These are phyloP conservation scores for Aspergillus nanangensis DNA, from an alignment of 495 filamentous ascomycete genomes.

Conservation along the genomic window DNA sequence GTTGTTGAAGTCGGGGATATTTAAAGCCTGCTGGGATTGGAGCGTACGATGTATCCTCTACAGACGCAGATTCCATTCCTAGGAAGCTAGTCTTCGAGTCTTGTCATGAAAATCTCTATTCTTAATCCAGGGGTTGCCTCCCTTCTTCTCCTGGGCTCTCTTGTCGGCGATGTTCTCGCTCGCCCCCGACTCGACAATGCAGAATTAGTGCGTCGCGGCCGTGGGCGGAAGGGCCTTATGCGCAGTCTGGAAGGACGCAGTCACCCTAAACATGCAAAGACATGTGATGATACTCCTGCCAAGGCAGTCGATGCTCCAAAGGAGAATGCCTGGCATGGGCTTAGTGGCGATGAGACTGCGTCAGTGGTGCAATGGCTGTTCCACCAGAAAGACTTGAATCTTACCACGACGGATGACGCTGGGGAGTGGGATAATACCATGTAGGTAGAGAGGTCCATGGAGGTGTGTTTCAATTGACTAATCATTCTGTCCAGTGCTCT, in stretches of 20 bases:
- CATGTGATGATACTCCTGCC: slow-evolving; percentile 6
- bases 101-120: slow-evolving; percentile 11
- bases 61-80: too few relatives aligned
- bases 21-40: too few relatives aligned
- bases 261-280: not conserved
- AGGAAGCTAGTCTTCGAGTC: too few relatives aligned
- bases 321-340: slow-evolving; percentile 11
- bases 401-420: slow-evolving; percentile 7
- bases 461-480: not conserved
- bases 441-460: not conserved
- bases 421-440: slow-evolving; percentile 16
- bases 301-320: slow-evolving; percentile 11
- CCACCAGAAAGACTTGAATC: slow-evolving; percentile 9
- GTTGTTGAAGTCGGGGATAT: too few relatives aligned
- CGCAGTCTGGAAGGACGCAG: slow-evolving; percentile 6
- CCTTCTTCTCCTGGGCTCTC: slow-evolving; percentile 8
- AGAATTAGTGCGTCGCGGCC: slow-evolving; percentile 1
- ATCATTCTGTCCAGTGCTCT: slow-evolving; percentile 5
- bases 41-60: too few relatives aligned
- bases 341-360: slow-evolving; percentile 11
- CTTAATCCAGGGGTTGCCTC: slow-evolving; percentile 5
- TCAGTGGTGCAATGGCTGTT: slow-evolving; percentile 13
- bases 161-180: slow-evolving; percentile 10
- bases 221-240: slow-evolving; percentile 8
- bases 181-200: slow-evolving; percentile 4